A percentile compares a stretch with the other conserved stretches of the same genome.
Evolutionary conservation across 768 basidiomycete genomes (phyloP).

Genomic region (Termitomyces sp.): DNA sequence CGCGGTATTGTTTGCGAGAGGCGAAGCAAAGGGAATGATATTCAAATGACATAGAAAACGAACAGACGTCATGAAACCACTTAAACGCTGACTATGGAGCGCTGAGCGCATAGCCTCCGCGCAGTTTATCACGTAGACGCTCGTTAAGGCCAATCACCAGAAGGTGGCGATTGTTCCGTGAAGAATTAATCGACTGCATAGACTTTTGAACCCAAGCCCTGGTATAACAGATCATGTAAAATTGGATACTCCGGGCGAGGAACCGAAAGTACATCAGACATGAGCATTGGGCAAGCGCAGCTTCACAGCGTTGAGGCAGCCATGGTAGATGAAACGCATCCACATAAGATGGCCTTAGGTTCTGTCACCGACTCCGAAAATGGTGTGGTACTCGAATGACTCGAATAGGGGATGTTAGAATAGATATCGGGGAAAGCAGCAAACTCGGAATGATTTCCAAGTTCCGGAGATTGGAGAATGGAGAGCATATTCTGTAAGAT

Average conservation of each 20-base stretch:
- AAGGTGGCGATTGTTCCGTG: neutral
- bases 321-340: neutral
- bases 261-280: neutral
- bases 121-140: neutral
- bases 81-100: neutral
- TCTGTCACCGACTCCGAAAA: neutral
- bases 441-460: too few relatives aligned
- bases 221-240: neutral
- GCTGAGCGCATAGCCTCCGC: neutral
- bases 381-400: neutral
- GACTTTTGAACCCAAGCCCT: neutral
- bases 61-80: neutral
- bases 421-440: neutral
- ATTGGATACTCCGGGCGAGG: neutral
- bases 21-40: too few relatives aligned
- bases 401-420: neutral
- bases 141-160: too few relatives aligned
- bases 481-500: neutral
- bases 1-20: neutral
- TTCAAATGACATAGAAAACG: neutral
- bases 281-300: neutral
- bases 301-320: neutral
- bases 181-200: neutral
- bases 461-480: neutral
- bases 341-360: neutral